A percentile compares a stretch with the other conserved stretches of the same genome.
Evolutionary conservation across 2,329 filamentous ascomycete genomes (phyloP).

Genomic region (Ascochyta viciae-villosae): DNA sequence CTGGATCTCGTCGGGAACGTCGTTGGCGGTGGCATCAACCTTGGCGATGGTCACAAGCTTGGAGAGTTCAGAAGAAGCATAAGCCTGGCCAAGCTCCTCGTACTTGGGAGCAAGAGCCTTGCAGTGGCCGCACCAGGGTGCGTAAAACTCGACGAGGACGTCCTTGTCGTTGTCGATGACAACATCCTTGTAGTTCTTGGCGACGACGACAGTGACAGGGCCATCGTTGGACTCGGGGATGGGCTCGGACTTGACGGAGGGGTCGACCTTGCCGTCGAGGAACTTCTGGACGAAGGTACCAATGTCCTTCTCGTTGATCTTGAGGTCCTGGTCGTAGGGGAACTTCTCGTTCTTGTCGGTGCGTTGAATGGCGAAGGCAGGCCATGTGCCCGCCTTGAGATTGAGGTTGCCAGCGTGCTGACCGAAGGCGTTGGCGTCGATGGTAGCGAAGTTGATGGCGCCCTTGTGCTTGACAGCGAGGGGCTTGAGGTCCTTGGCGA

Average conservation of each 20-base stretch:
- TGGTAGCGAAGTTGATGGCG: constrained; percentile 96
- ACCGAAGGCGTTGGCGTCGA: constrained; percentile 92
- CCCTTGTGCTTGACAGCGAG: constrained; percentile 92
- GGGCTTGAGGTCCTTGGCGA: constrained; percentile 79
- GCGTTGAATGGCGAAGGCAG: constrained; percentile 97
- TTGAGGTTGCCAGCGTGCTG: constrained; percentile 97
- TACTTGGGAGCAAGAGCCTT: constrained; percentile 73
- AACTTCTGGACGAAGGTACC: constrained; percentile 86
- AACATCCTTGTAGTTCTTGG: constrained; percentile 89
- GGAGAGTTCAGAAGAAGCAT: constrained; percentile 58
- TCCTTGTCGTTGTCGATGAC: constrained; percentile 96
- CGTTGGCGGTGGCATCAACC: constrained; percentile 95
- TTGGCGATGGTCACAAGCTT: constrained; percentile 77
- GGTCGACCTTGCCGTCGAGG: constrained; percentile 83
- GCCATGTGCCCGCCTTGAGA: constrained; percentile 94
- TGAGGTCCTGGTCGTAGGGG: constrained; percentile 85
- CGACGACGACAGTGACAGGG: constrained; percentile 85
- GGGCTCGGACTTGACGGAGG: constrained; percentile 98
- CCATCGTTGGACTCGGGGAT: constrained; percentile 93
- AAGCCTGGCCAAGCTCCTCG: constrained; percentile 67
- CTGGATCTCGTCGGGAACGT: constrained; percentile 94
- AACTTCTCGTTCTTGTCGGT: constrained; percentile 96
- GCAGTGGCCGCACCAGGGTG: constrained; percentile 80
- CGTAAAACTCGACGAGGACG: constrained; percentile 97
- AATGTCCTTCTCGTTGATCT: constrained; percentile 77